Evolutionary conservation across 768 basidiomycete genomes (phyloP).

Genomic region (Phanerodontia chrysosporium): DNA sequence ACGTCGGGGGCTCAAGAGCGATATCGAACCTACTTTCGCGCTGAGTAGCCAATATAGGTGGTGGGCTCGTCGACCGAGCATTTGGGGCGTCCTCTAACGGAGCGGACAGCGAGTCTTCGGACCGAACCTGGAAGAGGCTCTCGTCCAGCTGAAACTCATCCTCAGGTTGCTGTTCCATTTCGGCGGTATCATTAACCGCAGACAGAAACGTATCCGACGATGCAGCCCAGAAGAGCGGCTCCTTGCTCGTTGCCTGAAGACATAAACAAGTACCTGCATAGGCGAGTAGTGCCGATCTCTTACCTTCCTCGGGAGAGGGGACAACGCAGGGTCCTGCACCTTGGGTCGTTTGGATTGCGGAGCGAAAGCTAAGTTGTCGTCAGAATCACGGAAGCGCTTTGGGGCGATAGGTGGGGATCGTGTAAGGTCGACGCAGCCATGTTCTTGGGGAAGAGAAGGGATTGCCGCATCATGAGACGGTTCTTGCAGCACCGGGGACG

Average conservation of each 20-base stretch:
- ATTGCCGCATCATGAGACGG: no score
- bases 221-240: slow-evolving; percentile 1
- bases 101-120: neutral
- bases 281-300: neutral
- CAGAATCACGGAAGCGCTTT: neutral
- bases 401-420: neutral
- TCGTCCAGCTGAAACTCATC: slow-evolving; percentile 32
- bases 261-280: neutral
- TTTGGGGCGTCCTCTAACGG: neutral
- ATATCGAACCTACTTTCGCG: no score
- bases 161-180: slow-evolving; percentile 8
- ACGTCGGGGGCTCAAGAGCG: no score
- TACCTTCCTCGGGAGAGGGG: neutral
- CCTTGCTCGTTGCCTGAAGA: neutral
- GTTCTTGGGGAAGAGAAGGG: no score
- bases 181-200: neutral
- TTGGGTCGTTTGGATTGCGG: neutral
- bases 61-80: neutral
- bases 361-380: neutral
- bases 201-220: neutral
- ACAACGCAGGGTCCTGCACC: neutral
- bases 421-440: no score
- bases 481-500: neutral
- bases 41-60: no score
- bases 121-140: slow-evolving; percentile 25